Conservation (phyloP, 176 grass and related monocot species). For the Cenchrus purpureus region DNA sequence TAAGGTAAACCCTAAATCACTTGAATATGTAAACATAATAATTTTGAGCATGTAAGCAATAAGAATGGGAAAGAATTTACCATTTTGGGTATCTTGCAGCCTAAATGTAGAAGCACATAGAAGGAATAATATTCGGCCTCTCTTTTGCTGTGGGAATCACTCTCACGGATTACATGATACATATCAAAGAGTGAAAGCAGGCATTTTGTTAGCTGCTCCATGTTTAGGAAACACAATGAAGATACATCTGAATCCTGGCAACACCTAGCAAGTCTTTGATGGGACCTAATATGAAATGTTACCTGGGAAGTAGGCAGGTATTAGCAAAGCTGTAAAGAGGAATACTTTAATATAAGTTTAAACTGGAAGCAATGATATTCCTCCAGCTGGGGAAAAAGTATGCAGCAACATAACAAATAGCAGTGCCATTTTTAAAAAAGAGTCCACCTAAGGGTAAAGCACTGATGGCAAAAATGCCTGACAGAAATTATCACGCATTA, state of each 20-base stretch:
- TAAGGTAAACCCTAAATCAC: constrained; percentile 12
- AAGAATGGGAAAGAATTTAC: constrained; percentile 43
- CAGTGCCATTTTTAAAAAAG: background rate
- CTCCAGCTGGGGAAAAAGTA: constrained; percentile 15
- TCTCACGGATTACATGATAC: constrained; percentile 57
- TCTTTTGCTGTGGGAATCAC: constrained; percentile 44
- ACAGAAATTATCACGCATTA: constrained; percentile 13
- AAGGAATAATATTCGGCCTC: constrained; percentile 84
- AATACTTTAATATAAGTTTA: constrained; percentile 2
- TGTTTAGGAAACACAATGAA: constrained; percentile 81
- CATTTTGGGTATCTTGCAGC: constrained; percentile 72
- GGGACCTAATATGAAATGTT: constrained; percentile 84
- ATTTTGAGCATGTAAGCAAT: constrained; percentile 9
- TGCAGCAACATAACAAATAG: constrained; percentile 13
- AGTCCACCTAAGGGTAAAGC: background rate
- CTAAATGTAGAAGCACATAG: constrained; percentile 88
- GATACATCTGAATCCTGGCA: constrained; percentile 59
- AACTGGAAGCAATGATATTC: constrained; percentile 34
- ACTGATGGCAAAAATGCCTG: constrained; percentile 13
- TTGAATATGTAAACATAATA: constrained; percentile 16
- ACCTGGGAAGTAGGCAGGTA: constrained; percentile 57
- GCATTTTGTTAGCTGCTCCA: constrained; percentile 92
- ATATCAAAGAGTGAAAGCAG: constrained; percentile 79
- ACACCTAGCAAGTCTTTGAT: constrained; percentile 68
- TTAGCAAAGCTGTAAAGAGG: constrained; percentile 11